Conservation (phyloP, 495 filamentous ascomycete species). For the Jackrogersella minutella region DNA sequence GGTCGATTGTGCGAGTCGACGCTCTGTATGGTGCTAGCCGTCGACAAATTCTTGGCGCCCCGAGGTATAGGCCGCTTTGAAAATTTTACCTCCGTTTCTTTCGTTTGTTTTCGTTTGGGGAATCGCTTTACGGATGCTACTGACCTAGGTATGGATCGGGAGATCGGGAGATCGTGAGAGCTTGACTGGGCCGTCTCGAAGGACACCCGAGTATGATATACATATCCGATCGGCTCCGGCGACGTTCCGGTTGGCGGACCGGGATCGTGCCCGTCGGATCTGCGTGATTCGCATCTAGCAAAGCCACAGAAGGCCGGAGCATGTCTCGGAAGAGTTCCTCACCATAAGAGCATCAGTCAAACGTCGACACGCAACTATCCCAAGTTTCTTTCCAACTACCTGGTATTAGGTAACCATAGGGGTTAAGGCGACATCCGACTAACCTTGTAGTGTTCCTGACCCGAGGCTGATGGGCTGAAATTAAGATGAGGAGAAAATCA, state of each 20-base stretch:
- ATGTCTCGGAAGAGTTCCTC: too few relatives aligned
- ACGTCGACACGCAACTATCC: not conserved
- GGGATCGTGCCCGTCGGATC: not conserved
- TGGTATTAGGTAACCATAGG: not conserved
- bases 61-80: not conserved
- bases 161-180: not conserved
- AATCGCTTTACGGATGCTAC: not conserved
- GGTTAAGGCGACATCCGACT: not conserved
- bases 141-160: too few relatives aligned
- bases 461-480: not conserved
- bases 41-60: not conserved
- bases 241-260: not conserved
- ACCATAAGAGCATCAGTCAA: too few relatives aligned
- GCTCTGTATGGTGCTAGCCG: not conserved
- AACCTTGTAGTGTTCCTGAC: not conserved
- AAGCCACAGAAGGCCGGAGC: not conserved
- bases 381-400: not conserved
- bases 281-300: not conserved
- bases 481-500: not conserved
- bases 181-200: not conserved
- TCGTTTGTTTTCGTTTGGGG: not conserved
- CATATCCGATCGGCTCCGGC: constrained; percentile 19
- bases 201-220: not conserved
- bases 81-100: not conserved
- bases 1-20: constrained; percentile 20